These are phyloP conservation scores for Cetraspora pellucida DNA, from an alignment of 192 early-diverging fungal species.

Conservation along the genomic window DNA sequence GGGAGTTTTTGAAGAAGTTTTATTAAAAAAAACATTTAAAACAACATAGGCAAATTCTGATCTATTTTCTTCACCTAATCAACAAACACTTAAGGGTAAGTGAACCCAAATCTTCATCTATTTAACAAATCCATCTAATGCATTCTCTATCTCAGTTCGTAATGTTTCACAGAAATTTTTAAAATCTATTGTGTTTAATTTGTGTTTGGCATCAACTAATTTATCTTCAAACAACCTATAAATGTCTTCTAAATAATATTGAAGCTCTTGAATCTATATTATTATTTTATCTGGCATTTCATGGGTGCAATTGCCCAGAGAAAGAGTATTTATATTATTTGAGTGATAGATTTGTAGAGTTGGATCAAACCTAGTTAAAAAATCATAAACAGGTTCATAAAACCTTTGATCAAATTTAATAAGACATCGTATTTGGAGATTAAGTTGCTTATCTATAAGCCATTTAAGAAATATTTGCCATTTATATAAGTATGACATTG, in stretches of 20 bases:
- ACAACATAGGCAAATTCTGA: background rate
- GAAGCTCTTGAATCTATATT: background rate
- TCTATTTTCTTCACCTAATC: background rate
- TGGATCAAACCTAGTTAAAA: conserved; percentile 1
- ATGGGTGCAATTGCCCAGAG: background rate
- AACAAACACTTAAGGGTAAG: background rate
- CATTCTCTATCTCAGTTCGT: too few species aligned
- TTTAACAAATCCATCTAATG: background rate
- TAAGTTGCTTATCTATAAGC: background rate
- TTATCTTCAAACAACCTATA: background rate
- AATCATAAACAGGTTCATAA: background rate
- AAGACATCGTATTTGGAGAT: background rate
- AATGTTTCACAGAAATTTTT: background rate
- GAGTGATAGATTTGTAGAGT: background rate
- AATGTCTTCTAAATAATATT: background rate
- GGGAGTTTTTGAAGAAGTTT: background rate
- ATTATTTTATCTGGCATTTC: conserved; percentile 6
- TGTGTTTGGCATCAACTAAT: background rate
- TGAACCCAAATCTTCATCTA: background rate
- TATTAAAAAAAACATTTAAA: background rate
- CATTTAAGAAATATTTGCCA: conserved; percentile 3
- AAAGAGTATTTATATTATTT: background rate
- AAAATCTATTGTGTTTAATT: background rate
- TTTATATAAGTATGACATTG: background rate
- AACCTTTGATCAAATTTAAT: conserved; percentile 13